Base-by-base conservation (phyloP, 306 rosid species). In the Mimosa bimucronata region DNA sequence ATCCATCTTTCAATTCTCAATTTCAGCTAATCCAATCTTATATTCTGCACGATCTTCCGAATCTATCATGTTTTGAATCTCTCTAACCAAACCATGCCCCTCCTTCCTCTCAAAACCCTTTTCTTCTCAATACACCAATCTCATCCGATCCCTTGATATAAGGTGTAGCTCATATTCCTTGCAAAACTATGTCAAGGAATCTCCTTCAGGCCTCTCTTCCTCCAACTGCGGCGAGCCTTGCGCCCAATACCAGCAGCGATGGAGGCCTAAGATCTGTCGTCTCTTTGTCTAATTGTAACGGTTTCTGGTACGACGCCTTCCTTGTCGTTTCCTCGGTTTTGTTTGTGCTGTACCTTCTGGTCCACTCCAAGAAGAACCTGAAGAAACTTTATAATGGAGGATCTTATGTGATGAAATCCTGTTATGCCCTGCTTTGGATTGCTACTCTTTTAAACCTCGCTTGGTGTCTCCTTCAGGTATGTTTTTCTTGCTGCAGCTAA, bases 381-480 rank as follows among this genome's bases (percentile, higher is more conserved):
- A 87, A 38, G 74, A 87, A 83, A 76, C 89, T 89, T 41, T 84
- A 45, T 41, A 69, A 68, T 74, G 78, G 97, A 53, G 78, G 88
- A 13, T 89, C 97, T 0, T 83, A 78, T 53, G 58, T 89, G 8
- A 42, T 86, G 77, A 77, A 88, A 74, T 87, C 90, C 80, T 89
- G 83, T 72, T 91, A 86, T 76, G 89, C 88, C 81, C 90, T 91
- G 9, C 92, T 91, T 50, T 93, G 97, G 94, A 60, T 85, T 52
- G 89, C 85, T 42, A 85, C 87, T 65, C 78, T 89, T 37, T 79
- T 88, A 41, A 89, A 93, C 84, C 91, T 93, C 30, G 74, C 86
- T 34, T 88, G 92, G 88, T 93, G 91, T 79, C 71, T 82, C 76
- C 87, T 88, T 82, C 97, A 88, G 96, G 96, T 88, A 46, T 65